Percentiles rank a stretch among this genome's conserved stretches.
Evolutionary conservation across 164 flowering plant species (phyloP).

Genomic region (Annona cherimola): DNA sequence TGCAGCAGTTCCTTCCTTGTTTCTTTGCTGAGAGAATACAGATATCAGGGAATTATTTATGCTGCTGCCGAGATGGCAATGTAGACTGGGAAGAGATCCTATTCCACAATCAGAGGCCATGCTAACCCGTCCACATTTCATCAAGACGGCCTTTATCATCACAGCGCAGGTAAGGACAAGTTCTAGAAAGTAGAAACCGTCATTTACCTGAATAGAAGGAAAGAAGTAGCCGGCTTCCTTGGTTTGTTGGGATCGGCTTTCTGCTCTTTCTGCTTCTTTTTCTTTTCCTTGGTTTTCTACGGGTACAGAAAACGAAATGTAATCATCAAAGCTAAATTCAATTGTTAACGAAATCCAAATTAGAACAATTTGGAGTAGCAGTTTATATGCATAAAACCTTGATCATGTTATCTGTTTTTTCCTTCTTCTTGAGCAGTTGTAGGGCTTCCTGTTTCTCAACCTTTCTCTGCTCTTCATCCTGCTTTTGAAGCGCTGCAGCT

Average conservation of each 20-base stretch:
- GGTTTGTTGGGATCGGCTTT: slow-evolving; percentile 80
- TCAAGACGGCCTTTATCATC: not conserved
- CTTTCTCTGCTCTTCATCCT: slow-evolving; percentile 74
- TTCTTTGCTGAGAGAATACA: slow-evolving; percentile 50
- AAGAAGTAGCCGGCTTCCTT: slow-evolving; percentile 86
- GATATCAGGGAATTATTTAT: not conserved
- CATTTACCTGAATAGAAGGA: slow-evolving; percentile 56
- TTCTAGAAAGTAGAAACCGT: too few relatives aligned
- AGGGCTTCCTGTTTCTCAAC: slow-evolving; percentile 85
- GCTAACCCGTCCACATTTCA: not conserved
- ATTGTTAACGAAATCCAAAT: too few relatives aligned
- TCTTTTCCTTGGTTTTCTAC: slow-evolving; percentile 73
- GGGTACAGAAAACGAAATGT: not conserved
- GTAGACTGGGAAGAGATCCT: too few relatives aligned
- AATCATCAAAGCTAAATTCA: not conserved
- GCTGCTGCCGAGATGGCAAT: not conserved
- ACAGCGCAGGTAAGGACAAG: not conserved
- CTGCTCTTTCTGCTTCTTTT: slow-evolving; percentile 39
- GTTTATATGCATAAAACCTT: slow-evolving; percentile 42
- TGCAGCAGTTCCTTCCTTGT: slow-evolving; percentile 53
- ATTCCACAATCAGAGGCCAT: too few relatives aligned
- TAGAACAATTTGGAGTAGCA: not conserved
- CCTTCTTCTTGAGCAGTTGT: slow-evolving; percentile 90
- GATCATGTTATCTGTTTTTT: slow-evolving; percentile 72
- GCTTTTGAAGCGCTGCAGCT: slow-evolving; percentile 36